Base-by-base conservation (phyloP, 2,329 filamentous ascomycete genomes). In the Hypocrella siamensis region DNA sequence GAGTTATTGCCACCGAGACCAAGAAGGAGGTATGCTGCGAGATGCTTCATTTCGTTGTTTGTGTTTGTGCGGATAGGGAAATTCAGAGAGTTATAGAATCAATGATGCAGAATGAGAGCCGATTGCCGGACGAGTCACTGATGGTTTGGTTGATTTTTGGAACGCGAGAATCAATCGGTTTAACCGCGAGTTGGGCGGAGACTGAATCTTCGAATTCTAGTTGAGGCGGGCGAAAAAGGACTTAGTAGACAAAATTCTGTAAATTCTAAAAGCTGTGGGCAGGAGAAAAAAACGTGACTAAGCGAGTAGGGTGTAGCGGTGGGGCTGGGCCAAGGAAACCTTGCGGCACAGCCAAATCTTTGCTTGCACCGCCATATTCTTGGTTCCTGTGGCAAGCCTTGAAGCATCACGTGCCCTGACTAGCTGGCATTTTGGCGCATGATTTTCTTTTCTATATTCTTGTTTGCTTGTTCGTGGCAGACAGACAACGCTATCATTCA, bases 31-130 rank as follows among this genome's bases (percentile, higher is more conserved):
- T 93, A 96, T 61, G 90, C 88, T 61, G 90, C 90, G 70, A 98
- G 80, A 70, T 96, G 79, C 86, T 98, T 96, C 90, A 98, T 96
- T 84, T 78, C n/a, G n/a, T n/a, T n/a, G n/a, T n/a, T 93, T 61
- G 51, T 49, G 44, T 52, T 47, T 38, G 39, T 56, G 61, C 55
- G 49, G n/a, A n/a, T n/a, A n/a, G n/a, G n/a, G n/a, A n/a, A n/a
- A n/a, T n/a, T n/a, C n/a, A n/a, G n/a, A n/a, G n/a, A n/a, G n/a
- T n/a, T 54, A 46, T 46, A 28, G 28, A 30, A 14, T 7, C 9
- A 12, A 7, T 10, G 25, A 24, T 24, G 21, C 8, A 24, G 8
- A 12, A 12, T 24, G 9, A 24, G 21, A 24, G 8, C 12, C 12
- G 21, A 8, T 8, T n/a, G n/a, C n/a, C n/a, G n/a, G n/a, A n/a